Evolutionary conservation across 2,329 filamentous ascomycete species (phyloP), one percentile per base, ranked within the genome.

Genomic region (Tolypocladium sp.): DNA sequence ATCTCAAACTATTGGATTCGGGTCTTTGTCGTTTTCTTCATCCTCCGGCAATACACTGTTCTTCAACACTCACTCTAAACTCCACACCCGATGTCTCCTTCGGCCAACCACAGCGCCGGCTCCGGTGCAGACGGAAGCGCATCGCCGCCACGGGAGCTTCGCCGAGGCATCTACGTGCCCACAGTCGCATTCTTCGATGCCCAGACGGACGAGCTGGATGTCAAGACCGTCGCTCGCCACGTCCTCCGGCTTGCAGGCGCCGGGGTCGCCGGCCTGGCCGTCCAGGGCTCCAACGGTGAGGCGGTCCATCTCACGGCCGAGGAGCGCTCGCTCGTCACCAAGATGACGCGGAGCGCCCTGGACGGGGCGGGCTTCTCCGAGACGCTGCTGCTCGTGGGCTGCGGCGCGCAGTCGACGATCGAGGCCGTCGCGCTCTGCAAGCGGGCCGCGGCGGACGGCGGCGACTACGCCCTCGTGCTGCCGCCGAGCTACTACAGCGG

Each of bases 231-330:
- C 40, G 72, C 74, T 57, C 74, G 74, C 30, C 79, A 81, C 60
- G 84, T 83, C 27, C 74, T 82, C 22, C 81, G 84, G 57, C 80
- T 90, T 3, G 85, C 83, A 52, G 72, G 81, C 59, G 80, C 85
- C 30, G 87, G 87, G 35, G 79, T 90, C 55, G 79, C 85, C 25
- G 87, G 87, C 49, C 76, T 91, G 57, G 83, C 88, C 25, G 84
- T 84, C 7, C 87, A 89, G 70, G 87, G 87, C 46, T 88, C 85
- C 65, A 91, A 90, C 68, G 88, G 87, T 66, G 88, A 91, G 74
- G 87, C 88, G 0, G 86, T 88, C 2, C 87, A 90, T 67, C 77
- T 90, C 10, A 81, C 82, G 58, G 82, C 82, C 63, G 77, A 81
- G 25, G 87, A 91, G 71, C 81, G 87, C 57, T 80, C 81, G 57